These are phyloP conservation scores for Lachnellula willkommii DNA, from an alignment of 2,329 filamentous ascomycete genomes.

Conservation along the genomic window DNA sequence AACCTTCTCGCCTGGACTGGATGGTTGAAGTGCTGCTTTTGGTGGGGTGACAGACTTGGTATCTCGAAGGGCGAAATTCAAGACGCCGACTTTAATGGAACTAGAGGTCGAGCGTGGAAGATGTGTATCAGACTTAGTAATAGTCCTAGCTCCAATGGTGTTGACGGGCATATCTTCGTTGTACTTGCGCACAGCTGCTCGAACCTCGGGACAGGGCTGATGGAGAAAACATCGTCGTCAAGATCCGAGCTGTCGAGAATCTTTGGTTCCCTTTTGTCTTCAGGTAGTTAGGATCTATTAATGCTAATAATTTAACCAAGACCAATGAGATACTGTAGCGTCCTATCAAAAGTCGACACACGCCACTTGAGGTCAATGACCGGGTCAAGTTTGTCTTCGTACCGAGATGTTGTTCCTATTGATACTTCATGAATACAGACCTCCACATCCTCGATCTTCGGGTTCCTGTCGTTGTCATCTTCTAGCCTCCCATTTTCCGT, in stretches of 20 bases:
- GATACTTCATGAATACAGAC: conserved; percentile 12
- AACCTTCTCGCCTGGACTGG: conserved; percentile 45
- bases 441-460: conserved; percentile 18
- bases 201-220: conserved; percentile 26
- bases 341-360: conserved; percentile 17
- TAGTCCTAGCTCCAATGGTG: conserved; percentile 60
- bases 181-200: conserved; percentile 55
- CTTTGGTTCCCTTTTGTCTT: conserved; percentile 32
- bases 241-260: conserved; percentile 65
- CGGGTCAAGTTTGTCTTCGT: conserved; percentile 14
- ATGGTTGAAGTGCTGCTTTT: conserved; percentile 48
- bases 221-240: conserved; percentile 15
- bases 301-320: neutral
- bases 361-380: conserved; percentile 16
- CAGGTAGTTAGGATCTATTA: conserved; percentile 18
- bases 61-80: conserved; percentile 55
- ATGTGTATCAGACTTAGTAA: conserved; percentile 45
- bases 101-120: conserved; percentile 39
- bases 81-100: conserved; percentile 58
- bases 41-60: conserved; percentile 60
- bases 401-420: conserved; percentile 7
- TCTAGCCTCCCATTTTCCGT: conserved; percentile 12
- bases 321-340: neutral
- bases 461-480: conserved; percentile 21
- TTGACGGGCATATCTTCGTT: conserved; percentile 62